Evolutionary conservation across 257 asterid species (phyloP), one percentile per base, ranked within the genome.

Genomic region (Lycium ferocissimum): DNA sequence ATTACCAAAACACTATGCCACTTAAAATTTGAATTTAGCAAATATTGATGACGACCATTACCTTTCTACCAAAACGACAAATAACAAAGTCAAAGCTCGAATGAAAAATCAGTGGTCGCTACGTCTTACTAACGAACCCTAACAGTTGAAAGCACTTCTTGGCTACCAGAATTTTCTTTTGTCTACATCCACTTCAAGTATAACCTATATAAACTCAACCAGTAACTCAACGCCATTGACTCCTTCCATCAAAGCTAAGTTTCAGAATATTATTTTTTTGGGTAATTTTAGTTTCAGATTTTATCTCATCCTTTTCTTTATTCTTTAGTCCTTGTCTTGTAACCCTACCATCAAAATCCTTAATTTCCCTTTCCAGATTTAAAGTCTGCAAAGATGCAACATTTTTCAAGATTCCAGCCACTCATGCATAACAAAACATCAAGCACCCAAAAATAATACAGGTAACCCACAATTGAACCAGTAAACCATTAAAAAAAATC

Each of bases 61-160:
- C 63, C 81, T 76, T 76, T 76, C 81, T 49, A 76, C 26, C 15
- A 76, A 51, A 76, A 14, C 13, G 14, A 37, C 22, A 51, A 51
- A 51, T 43, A 51, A 22, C 38, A 20, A 73, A 47, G 59, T 73
- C 43, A 75, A 75, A 75, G 45, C 62, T 49, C 45, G 8, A 75
- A 20, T 0, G n/a, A 56, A 75, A 49, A 49, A 22, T 22, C 62
- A 47, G 10, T 1, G 62, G 17, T 14, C 10, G 18, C 13, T 49
- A 51, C 37, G 22, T 22, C 22, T 26, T 26, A 26, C 33, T 22
- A 49, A 22, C n/a, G 17, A 76, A 76, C 63, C 35, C 14, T 76
- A 51, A 49, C 14, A 22, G 63, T 14, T 14, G 63, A 26, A 76
- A 76, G n/a, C 22, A 76, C 43, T 49, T 76, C 81, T 76, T 47